Conservation (phyloP, 2,329 filamentous ascomycete species). For the Graphilbum ipis-grandicollis region DNA sequence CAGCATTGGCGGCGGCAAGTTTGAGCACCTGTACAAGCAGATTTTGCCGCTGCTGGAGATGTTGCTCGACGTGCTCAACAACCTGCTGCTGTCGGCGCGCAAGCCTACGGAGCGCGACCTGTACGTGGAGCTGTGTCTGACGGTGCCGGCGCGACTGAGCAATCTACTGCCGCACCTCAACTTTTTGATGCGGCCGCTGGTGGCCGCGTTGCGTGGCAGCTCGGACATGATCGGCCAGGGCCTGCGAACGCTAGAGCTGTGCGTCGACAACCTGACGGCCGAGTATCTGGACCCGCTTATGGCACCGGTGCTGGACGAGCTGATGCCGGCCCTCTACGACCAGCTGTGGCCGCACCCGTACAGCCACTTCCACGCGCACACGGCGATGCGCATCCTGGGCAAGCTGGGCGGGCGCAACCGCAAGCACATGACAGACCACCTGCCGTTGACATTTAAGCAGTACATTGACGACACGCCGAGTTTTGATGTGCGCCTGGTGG, state of each 20-base stretch:
- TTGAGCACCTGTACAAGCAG: slow-evolving; percentile 96
- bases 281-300: slow-evolving; percentile 98
- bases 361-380: slow-evolving; percentile 94
- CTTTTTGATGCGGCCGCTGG: slow-evolving; percentile 90
- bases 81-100: slow-evolving; percentile 72
- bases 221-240: slow-evolving; percentile 92
- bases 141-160: slow-evolving; percentile 83
- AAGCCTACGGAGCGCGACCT: slow-evolving; percentile 85
- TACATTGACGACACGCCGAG: slow-evolving; percentile 79
- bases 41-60: slow-evolving; percentile 93
- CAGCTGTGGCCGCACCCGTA: slow-evolving; percentile 88
- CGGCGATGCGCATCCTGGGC: slow-evolving; percentile 90
- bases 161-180: slow-evolving; percentile 89
- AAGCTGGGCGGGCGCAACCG: slow-evolving; percentile 91
- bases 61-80: slow-evolving; percentile 94
- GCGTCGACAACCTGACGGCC: slow-evolving; percentile 93
- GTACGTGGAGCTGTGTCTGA: slow-evolving; percentile 92
- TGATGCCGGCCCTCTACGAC: slow-evolving; percentile 95
- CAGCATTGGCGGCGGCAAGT: slow-evolving; percentile 92
- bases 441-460: slow-evolving; percentile 64
- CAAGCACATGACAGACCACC: slow-evolving; percentile 83
- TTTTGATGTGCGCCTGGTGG: slow-evolving; percentile 76
- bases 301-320: slow-evolving; percentile 94
- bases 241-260: slow-evolving; percentile 81
- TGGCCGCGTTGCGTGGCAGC: slow-evolving; percentile 83